Base-by-base conservation (phyloP, 148 eudicot genomes). In the Rhododendron simsii region DNA sequence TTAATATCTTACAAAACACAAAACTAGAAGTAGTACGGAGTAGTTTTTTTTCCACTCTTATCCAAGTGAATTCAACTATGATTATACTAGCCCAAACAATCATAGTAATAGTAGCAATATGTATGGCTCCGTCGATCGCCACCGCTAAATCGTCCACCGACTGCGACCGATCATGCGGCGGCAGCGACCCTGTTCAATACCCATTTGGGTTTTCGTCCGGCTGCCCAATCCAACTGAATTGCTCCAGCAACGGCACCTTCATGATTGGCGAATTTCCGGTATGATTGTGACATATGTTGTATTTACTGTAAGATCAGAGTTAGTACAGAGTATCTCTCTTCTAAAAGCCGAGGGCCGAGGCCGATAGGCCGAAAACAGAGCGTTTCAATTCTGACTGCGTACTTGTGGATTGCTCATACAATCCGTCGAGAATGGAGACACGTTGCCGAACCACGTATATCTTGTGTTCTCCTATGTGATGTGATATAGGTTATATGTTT, bases 171-270 rank as follows among this genome's bases (percentile, higher is more conserved):
- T 33, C 87, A 11, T 91, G 93, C 47, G 91, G 91, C 7, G n/a
- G 23, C 41, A 63, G 79, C 3, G 76, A 8, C 20, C 67, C 37
- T 1, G 44, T 90, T 55, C 90, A 86, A 2, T 92, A 57, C 86
- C 91, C 92, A 0, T 92, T 92, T 51, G 94, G 94, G 20, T 92
- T 92, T 87, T 91, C 94, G 55, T 11, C 90, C 39, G 89, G 86
- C 83, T 91, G 94, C 87, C 61, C 51, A 33, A 90, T 92, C 86
- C 92, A 41, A 7, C 90, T 92, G 37, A 90, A 88, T 71, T 92
- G 94, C 87, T 81, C 88, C 45, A 26, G 82, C 15, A 86, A 84
- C 51, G 90, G 85, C 80, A 85, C 85, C 53, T 78, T 82, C 28
- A 23, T 84, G 48, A 84, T 88, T 41, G 39, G 81, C 13, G 88